A percentile compares a stretch with the other conserved stretches of the same genome.
Evolutionary conservation across 1,139 yeast species (phyloP).

Genomic region (Pneumocystis jirovecii): DNA sequence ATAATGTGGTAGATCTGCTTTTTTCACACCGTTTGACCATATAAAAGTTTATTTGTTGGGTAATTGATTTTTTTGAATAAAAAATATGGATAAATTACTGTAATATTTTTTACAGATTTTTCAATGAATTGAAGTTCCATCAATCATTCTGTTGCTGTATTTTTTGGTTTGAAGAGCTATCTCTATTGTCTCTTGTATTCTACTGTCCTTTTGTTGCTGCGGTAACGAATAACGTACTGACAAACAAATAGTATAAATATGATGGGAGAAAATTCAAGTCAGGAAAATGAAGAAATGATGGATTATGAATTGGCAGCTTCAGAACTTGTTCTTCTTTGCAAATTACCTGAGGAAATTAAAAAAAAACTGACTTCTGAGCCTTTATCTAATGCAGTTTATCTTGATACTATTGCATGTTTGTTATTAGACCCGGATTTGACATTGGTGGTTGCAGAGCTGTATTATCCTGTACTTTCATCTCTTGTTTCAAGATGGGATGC

Average conservation of each 20-base stretch:
- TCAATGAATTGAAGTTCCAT: not conserved
- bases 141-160: not conserved
- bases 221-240: not conserved
- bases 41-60: not conserved
- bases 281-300: not conserved
- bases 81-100: not conserved
- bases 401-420: slow-evolving; percentile 1
- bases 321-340: not conserved
- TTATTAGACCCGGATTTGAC: slow-evolving; percentile 35
- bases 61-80: not conserved
- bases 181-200: not conserved
- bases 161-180: not conserved
- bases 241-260: not conserved
- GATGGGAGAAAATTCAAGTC: not conserved
- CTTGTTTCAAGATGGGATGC: not conserved
- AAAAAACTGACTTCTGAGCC: not conserved
- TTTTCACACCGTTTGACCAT: not conserved
- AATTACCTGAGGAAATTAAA: not conserved
- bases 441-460: not conserved
- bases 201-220: not conserved
- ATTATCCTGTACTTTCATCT: not conserved
- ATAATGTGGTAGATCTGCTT: not conserved
- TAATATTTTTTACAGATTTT: not conserved
- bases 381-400: slow-evolving; percentile 1
- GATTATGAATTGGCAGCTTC: not conserved